Evolutionary conservation across 306 rosid genomes (phyloP).

Genomic region (Vicia villosa): DNA sequence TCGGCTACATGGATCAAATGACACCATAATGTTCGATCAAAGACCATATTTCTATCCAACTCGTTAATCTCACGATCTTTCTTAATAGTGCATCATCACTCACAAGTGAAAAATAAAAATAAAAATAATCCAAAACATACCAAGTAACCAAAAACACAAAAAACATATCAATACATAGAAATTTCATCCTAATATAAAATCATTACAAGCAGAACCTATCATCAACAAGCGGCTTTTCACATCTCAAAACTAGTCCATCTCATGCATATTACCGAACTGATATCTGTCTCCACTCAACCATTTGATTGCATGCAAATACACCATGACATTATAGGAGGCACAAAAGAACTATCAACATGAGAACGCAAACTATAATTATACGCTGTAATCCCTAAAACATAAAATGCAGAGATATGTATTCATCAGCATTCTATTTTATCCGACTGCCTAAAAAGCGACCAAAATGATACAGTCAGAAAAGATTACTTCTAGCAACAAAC

Average conservation of each 20-base stretch:
- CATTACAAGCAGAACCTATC: conserved; percentile 3
- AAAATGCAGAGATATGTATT: neutral
- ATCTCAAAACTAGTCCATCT: neutral
- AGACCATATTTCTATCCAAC: too few species aligned
- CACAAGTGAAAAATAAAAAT: neutral
- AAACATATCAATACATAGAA: conserved; percentile 7
- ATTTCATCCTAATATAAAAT: neutral
- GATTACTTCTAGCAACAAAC: neutral
- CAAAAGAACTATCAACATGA: conserved; percentile 23
- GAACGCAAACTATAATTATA: neutral
- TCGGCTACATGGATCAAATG: too few species aligned
- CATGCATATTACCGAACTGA: neutral
- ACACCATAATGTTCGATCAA: too few species aligned
- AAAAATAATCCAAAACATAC: conserved; percentile 26
- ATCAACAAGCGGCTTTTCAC: conserved; percentile 22
- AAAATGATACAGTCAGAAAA: neutral
- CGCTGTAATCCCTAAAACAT: neutral
- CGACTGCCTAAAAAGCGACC: neutral
- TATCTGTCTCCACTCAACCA: conserved; percentile 10
- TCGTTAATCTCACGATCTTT: too few species aligned
- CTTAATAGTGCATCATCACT: neutral
- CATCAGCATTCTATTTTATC: neutral
- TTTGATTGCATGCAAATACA: conserved; percentile 17
- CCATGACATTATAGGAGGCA: neutral
- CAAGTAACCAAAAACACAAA: neutral